Conservation (phyloP, 805 yeast species). For the Phaffomyces antillensis region DNA sequence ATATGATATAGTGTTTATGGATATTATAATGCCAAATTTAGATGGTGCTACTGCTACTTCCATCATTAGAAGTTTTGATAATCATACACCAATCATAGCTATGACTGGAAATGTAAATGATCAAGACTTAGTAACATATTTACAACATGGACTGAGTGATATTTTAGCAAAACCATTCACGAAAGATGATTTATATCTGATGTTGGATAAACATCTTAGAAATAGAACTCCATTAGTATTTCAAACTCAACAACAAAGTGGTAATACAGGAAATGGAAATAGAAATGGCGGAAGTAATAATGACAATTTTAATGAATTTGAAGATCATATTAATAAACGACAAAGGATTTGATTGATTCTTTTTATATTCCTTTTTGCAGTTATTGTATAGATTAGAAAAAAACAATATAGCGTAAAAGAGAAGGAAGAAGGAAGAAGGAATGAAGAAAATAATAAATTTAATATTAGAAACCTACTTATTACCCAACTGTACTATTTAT, state of each 20-base stretch:
- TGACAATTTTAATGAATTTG: constrained; percentile 3
- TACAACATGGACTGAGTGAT: constrained; percentile 87
- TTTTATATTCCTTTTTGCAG: no score
- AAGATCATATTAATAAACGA: constrained; percentile 20
- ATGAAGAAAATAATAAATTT: background rate
- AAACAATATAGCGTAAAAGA: background rate
- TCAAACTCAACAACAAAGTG: constrained; percentile 6
- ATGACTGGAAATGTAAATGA: constrained; percentile 89
- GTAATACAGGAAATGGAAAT: background rate
- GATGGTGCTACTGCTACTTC: constrained; percentile 91
- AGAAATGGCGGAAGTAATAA: background rate
- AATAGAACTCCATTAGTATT: constrained; percentile 33
- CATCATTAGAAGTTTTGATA: constrained; percentile 77
- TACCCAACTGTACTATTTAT: background rate
- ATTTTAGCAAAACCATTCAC: constrained; percentile 92
- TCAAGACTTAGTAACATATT: constrained; percentile 69
- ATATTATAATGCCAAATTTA: constrained; percentile 81
- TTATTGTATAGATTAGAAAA: background rate
- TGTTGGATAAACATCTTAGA: constrained; percentile 66
- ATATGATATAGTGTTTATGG: constrained; percentile 78
- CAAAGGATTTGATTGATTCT: constrained; percentile 17
- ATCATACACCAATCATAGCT: constrained; percentile 83
- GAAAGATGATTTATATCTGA: constrained; percentile 72
- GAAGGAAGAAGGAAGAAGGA: background rate
- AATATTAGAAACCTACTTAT: background rate